Evolutionary conservation across 257 asterid genomes (phyloP).

Genomic region (Fraxinus pennsylvanica): DNA sequence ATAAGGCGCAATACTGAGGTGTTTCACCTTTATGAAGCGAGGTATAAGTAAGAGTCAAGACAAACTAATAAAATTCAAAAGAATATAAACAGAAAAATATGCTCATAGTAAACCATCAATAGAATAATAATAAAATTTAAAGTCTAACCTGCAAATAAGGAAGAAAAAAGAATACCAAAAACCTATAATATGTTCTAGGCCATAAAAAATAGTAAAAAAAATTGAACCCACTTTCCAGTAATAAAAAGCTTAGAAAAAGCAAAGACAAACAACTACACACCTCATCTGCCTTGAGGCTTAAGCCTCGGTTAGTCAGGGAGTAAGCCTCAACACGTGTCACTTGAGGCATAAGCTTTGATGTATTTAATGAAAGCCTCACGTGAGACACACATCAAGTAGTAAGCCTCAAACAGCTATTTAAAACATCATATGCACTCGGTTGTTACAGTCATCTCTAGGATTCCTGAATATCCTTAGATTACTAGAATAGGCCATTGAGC

Average conservation of each 20-base stretch:
- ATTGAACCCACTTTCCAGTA: neutral
- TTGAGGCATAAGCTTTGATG: neutral
- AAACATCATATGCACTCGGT: neutral
- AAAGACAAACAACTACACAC: neutral
- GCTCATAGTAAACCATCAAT: neutral
- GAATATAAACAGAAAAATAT: neutral
- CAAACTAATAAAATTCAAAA: neutral
- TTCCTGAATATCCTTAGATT: neutral
- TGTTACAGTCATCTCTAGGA: neutral
- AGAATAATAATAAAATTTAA: neutral
- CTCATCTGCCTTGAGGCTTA: neutral
- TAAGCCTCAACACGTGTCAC: neutral
- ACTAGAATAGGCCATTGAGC: neutral
- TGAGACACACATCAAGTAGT: neutral
- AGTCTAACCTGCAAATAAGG: neutral
- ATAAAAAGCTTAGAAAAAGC: neutral
- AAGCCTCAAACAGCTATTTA: neutral
- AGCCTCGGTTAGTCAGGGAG: neutral
- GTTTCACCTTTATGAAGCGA: neutral
- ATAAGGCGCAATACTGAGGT: neutral
- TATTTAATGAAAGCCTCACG: neutral
- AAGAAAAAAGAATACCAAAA: neutral
- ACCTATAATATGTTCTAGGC: neutral
- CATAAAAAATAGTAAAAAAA: neutral
- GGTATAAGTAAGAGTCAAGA: neutral